Conservation (phyloP, 208 protist genomes). For the Herpetomonas tarakana region DNA sequence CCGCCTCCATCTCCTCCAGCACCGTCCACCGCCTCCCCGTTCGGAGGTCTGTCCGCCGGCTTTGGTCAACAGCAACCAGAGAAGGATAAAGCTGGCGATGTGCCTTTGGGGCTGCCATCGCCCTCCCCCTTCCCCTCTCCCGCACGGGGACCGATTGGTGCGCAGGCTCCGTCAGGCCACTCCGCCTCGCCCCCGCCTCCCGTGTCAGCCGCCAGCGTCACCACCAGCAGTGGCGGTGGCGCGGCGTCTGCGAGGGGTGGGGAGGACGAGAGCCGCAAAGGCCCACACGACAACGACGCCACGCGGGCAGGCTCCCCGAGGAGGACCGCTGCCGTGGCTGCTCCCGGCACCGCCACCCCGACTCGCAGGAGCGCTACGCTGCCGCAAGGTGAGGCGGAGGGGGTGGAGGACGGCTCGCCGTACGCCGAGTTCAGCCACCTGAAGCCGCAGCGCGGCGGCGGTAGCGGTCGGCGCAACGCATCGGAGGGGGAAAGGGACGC, state of each 20-base stretch:
- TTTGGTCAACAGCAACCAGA: too few relatives aligned
- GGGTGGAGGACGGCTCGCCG: neutral
- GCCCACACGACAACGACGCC: neutral
- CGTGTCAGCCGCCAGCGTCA: neutral
- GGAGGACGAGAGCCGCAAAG: too few relatives aligned
- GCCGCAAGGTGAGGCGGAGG: too few relatives aligned
- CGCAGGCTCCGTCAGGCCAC: too few relatives aligned
- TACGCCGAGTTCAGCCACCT: neutral
- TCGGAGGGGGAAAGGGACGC: neutral
- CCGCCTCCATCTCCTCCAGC: neutral
- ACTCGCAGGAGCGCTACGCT: neutral
- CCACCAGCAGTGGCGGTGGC: conserved; percentile 6
- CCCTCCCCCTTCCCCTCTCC: too few relatives aligned
- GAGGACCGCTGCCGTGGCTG: too few relatives aligned
- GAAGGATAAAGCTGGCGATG: too few relatives aligned
- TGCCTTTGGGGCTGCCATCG: too few relatives aligned
- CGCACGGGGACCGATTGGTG: too few relatives aligned
- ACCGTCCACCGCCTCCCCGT: too few relatives aligned
- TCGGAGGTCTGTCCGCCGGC: too few relatives aligned
- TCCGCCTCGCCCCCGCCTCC: neutral
- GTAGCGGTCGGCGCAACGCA: neutral
- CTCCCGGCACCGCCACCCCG: neutral
- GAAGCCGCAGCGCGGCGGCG: neutral
- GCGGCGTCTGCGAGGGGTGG: too few relatives aligned
- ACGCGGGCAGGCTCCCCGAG: neutral